Base-by-base conservation (phyloP, 2,329 filamentous ascomycete genomes). In the Aspergillus tanneri region DNA sequence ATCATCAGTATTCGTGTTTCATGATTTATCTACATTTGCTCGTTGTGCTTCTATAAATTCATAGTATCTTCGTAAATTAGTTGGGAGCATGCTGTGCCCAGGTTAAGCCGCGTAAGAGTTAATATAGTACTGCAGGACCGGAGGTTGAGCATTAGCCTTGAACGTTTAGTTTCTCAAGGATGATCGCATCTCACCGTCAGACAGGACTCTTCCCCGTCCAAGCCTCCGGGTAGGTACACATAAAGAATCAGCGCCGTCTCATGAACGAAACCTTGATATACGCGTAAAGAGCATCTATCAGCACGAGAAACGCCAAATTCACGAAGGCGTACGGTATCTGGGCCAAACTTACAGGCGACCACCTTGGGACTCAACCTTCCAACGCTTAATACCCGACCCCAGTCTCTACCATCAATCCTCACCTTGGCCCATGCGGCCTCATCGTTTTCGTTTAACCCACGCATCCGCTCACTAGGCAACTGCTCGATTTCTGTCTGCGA, bases 371-470 rank as follows among this genome's bases (percentile, higher is more conserved):
- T 92, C 23, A 97, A 73, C 42, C 91, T 79, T 1, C 92, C 92
- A 10, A 97, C 91, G 67, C 90, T 95, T 57, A 99, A 77, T n/a
- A 97, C 92, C 57, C 83, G 84, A 24, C 90, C 90, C 92, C 93
- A 97, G 67, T 99, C 93, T 67, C 84, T 87, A 25, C 90, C 93
- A 71, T 97, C 93, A 19, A 97, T 90, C 44, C 88, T 80, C 27
- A 97, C 92, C 19, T 83, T 90, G 1, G 90, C 89, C 90, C 92
- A 97, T 37, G 83, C 84, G 52, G 90, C 84, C 11, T 90, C 88
- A 11, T 88, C 88, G 16, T 82, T 84, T 44, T 84, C 78, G 4
- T 77, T 77, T 1, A 81, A 59, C 43, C 71, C 81, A 58, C 83
- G 84, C 77, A 95, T 92, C 50, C 77, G 79, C 43, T 89, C 90